Evolutionary conservation across 192 early-diverging fungal species (phyloP).

Genomic region (Linnemannia exigua): DNA sequence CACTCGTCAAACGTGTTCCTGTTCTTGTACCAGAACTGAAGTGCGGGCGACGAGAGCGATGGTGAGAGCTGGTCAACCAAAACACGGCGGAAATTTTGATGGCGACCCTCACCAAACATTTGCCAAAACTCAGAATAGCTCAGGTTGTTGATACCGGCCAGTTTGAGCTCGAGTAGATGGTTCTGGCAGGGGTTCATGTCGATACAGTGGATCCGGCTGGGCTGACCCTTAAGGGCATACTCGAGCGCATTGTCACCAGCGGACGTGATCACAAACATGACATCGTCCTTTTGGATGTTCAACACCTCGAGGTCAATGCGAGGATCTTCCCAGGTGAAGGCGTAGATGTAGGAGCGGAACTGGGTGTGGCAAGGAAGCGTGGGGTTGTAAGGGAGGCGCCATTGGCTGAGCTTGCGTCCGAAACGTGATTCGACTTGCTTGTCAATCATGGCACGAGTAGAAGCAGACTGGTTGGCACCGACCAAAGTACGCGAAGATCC

Average conservation of each 20-base stretch:
- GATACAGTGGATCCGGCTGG: constrained; percentile 80
- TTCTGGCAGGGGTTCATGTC: constrained; percentile 96
- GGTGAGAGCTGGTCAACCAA: constrained; percentile 80
- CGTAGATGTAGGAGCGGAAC: constrained; percentile 89
- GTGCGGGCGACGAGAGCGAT: constrained; percentile 75
- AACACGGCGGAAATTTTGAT: constrained; percentile 70
- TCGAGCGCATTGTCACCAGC: constrained; percentile 88
- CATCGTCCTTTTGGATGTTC: constrained; percentile 74
- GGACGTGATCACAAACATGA: constrained; percentile 85
- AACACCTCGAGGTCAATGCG: constrained; percentile 78
- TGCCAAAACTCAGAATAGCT: constrained; percentile 80
- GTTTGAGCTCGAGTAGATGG: constrained; percentile 89
- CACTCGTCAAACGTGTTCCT: constrained; percentile 68
- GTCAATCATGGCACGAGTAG: constrained; percentile 10
- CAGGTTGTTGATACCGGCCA: constrained; percentile 75
- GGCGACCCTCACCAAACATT: constrained; percentile 81
- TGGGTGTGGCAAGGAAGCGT: constrained; percentile 70
- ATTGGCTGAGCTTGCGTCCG: constrained; percentile 53
- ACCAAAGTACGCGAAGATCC: constrained; percentile 44
- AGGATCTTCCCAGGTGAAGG: constrained; percentile 92
- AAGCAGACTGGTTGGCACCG: constrained; percentile 1
- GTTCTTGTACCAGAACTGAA: constrained; percentile 87
- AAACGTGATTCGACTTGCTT: constrained; percentile 28
- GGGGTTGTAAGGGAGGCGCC: constrained; percentile 70
- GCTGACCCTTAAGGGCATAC: constrained; percentile 79